Evolutionary conservation across 805 yeast genomes (phyloP).

Genomic region (Barnettozyma populi): DNA sequence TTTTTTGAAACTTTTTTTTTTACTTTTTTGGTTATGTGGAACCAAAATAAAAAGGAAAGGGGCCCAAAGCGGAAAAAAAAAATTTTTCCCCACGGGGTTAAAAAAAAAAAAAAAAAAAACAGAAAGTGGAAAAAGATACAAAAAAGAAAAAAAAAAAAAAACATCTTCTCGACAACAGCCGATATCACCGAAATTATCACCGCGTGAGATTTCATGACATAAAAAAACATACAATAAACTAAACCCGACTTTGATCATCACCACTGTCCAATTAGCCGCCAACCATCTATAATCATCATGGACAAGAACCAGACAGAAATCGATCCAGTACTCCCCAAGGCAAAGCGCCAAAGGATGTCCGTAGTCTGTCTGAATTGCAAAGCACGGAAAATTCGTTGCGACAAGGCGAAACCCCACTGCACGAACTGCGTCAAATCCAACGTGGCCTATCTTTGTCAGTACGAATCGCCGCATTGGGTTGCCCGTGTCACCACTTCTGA

Average conservation of each 20-base stretch:
- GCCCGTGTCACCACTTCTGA: slow-evolving; percentile 11
- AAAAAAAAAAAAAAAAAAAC: too few relatives aligned
- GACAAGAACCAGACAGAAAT: neutral
- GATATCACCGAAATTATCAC: neutral
- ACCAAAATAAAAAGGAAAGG: too few relatives aligned
- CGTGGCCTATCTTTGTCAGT: slow-evolving; percentile 24
- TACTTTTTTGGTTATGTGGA: too few relatives aligned
- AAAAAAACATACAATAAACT: neutral
- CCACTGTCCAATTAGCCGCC: neutral
- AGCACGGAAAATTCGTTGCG: slow-evolving; percentile 37
- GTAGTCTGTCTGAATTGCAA: slow-evolving; percentile 36
- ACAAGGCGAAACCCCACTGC: slow-evolving; percentile 34
- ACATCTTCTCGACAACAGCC: neutral
- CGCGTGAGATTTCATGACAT: neutral
- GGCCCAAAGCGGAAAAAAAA: too few relatives aligned
- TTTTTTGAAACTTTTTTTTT: too few relatives aligned
- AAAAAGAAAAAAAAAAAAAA: too few relatives aligned
- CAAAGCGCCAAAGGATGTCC: slow-evolving; percentile 30
- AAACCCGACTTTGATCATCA: neutral
- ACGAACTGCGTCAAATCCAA: slow-evolving; percentile 28
- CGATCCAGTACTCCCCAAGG: neutral
- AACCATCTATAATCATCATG: neutral
- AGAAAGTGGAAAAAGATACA: too few relatives aligned
- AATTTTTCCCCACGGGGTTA: too few relatives aligned
- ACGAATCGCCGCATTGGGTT: slow-evolving; percentile 26